Evolutionary conservation across 139 green algal genomes (phyloP), one percentile per base, ranked within the genome.

Genomic region (Choricystis sp.): DNA sequence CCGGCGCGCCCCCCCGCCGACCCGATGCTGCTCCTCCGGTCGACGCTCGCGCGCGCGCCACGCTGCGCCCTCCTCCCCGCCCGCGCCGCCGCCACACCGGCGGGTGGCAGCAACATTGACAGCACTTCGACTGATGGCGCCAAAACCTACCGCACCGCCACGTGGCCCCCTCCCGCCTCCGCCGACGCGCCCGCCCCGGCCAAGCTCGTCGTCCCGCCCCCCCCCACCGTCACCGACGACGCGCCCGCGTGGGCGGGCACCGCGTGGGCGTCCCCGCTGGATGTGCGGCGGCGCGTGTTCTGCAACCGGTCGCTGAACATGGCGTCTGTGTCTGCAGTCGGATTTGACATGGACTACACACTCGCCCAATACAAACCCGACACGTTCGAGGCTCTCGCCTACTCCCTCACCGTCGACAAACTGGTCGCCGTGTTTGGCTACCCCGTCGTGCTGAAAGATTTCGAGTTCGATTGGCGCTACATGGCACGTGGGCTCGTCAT

Each of bases 231-330:
- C 9, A 21, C 40, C 40, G 40, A 21, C 40, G 40, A 52, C 40
- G 40, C 40, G 40, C 40, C 40, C 9, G 40, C 9, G 9, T 52
- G 40, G 40, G 40, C 40, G 9, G 9, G 9, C 40, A 52, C 40
- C 9, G 40, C 40, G 9, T 52, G 40, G 40, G 40, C 40, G 9
- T 52, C 40, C 40, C 40, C 40, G 9, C 40, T 52, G 40, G 40
- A 52, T 16, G 40, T 52, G 40, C 40, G 40, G 9, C 40, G 68
- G 27, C 63, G 74, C 40, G 84, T 96, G 52, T 97, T 95, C 73
- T 98, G 92, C 84, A 98, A 98, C 77, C 79, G 92, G 30, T 89
- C 85, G 0, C 80, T 98, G 30, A 96, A 96, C 75, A 96, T 98
- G 90, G 72, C 68, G 21, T 69, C 78, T 23, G 86, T 96, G 64